These are phyloP conservation scores for Microbotryomycetes sp. DNA, from an alignment of 1,284 basidiomycete genomes.

Conservation along the genomic window DNA sequence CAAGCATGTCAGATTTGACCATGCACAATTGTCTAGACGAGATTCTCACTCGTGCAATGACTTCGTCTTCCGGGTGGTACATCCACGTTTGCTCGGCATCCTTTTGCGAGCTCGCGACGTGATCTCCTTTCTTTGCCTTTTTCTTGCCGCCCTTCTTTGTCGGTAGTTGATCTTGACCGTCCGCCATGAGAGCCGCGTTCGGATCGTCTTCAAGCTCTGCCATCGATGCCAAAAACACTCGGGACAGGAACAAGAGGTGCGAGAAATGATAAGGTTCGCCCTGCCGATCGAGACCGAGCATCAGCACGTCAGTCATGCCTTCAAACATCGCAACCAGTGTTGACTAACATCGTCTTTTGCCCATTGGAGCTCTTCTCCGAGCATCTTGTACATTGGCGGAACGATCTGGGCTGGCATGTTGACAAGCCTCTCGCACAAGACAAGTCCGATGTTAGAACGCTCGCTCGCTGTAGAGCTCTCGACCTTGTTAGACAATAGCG, in stretches of 20 bases:
- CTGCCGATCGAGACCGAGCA: not conserved
- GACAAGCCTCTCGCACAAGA: conserved; percentile 75
- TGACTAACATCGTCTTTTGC: conserved; percentile 54
- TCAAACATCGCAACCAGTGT: conserved; percentile 33
- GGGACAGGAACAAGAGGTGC: conserved; percentile 64
- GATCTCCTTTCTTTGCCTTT: conserved; percentile 44
- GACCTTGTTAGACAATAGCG: conserved; percentile 37
- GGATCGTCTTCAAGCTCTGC: conserved; percentile 25
- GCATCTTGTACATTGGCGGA: conserved; percentile 81
- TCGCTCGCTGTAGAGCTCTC: conserved; percentile 17
- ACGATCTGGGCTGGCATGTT: conserved; percentile 89
- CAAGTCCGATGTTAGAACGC: conserved; percentile 58
- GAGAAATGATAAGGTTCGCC: conserved; percentile 58
- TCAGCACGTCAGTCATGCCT: not conserved
- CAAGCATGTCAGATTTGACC: not conserved
- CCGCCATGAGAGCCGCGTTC: conserved; percentile 25
- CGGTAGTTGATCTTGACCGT: conserved; percentile 44
- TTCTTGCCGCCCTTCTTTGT: conserved; percentile 47
- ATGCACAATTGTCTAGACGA: conserved; percentile 5
- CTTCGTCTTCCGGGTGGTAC: conserved; percentile 81
- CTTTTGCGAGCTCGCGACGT: conserved; percentile 40
- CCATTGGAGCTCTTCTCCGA: conserved; percentile 66
- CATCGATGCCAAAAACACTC: conserved; percentile 51
- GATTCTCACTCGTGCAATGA: conserved; percentile 55
- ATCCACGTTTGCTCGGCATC: conserved; percentile 46